Percentiles rank a stretch among this genome's conserved stretches.
These are phyloP conservation scores for Scytalidium sp. DNA, from an alignment of 2,329 filamentous ascomycete species.

Conservation along the genomic window DNA sequence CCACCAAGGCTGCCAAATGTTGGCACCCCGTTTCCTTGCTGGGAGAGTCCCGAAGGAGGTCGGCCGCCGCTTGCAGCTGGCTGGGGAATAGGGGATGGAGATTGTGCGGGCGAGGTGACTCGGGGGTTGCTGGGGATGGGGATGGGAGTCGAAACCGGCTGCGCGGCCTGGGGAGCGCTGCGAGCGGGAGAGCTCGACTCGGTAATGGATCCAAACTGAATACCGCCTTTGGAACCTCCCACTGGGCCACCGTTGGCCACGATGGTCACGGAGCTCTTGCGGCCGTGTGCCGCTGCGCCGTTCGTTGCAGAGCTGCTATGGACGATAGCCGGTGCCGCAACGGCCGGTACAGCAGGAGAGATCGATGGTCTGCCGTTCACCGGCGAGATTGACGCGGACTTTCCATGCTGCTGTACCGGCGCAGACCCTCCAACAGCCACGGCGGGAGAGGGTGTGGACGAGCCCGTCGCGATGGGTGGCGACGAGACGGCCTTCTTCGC, in stretches of 20 bases:
- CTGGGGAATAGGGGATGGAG: conserved; percentile 90
- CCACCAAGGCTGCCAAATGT: conserved; percentile 80
- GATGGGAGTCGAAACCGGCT: conserved; percentile 49
- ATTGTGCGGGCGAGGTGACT: conserved; percentile 79
- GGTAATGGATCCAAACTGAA: conserved; percentile 78
- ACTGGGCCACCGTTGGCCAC: conserved; percentile 74
- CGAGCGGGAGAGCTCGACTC: conserved; percentile 65
- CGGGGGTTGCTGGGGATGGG: conserved; percentile 68
- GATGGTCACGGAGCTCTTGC: conserved; percentile 91
- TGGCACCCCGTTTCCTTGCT: conserved; percentile 64
- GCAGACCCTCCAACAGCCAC: conserved; percentile 54
- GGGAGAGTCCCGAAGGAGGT: conserved; percentile 73
- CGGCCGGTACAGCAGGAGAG: conserved; percentile 62
- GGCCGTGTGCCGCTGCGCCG: conserved; percentile 71
- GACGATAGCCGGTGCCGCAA: conserved; percentile 57
- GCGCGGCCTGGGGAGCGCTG: conserved; percentile 59
- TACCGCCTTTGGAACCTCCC: conserved; percentile 56
- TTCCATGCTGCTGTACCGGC: conserved; percentile 56
- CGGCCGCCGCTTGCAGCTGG: conserved; percentile 77
- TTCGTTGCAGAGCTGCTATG: conserved; percentile 65
- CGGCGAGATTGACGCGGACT: conserved; percentile 67
- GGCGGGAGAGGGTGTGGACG: conserved; percentile 48
- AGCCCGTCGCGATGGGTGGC: conserved; percentile 59
- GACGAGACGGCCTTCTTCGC: conserved; percentile 61
- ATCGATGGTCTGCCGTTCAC: conserved; percentile 81